Conservation (phyloP, 805 yeast genomes). For the Yamadazyma sp. region DNA sequence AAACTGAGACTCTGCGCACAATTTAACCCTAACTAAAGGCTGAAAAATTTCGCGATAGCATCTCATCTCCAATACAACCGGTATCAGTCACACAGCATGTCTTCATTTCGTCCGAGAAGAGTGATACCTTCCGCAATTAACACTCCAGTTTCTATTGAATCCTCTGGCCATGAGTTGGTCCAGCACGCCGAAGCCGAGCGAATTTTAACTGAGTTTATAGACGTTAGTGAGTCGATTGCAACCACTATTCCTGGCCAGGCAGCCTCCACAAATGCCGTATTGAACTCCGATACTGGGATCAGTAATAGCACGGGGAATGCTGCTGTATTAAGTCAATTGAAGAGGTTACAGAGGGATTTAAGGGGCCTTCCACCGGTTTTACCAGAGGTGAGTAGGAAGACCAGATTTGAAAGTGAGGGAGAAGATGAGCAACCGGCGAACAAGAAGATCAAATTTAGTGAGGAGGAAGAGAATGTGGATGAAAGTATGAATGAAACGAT, state of each 20-base stretch:
- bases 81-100: too few species aligned
- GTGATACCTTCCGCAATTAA: conserved; percentile 45
- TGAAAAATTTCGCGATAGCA: conserved; percentile 2
- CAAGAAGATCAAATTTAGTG: conserved; percentile 27
- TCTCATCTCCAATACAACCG: conserved; percentile 10
- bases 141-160: conserved; percentile 45
- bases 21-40: neutral
- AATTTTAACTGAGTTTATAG: conserved; percentile 43
- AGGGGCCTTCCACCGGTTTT: conserved; percentile 72
- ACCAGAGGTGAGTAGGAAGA: conserved; percentile 21
- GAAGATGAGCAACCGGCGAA: conserved; percentile 13
- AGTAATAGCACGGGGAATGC: conserved; percentile 29
- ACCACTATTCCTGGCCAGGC: conserved; percentile 23
- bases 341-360: conserved; percentile 72
- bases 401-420: conserved; percentile 20
- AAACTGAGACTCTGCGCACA: neutral
- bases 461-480: conserved; percentile 14
- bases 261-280: conserved; percentile 21
- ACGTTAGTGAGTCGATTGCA: conserved; percentile 36
- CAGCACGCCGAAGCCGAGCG: conserved; percentile 46
- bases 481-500: conserved; percentile 8
- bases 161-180: conserved; percentile 28
- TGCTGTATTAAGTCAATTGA: conserved; percentile 59
- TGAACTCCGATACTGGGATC: conserved; percentile 32
- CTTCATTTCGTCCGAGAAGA: conserved; percentile 38